These are phyloP conservation scores for Nakazawaea anatomiae DNA, from an alignment of 805 yeast genomes.

Conservation along the genomic window DNA sequence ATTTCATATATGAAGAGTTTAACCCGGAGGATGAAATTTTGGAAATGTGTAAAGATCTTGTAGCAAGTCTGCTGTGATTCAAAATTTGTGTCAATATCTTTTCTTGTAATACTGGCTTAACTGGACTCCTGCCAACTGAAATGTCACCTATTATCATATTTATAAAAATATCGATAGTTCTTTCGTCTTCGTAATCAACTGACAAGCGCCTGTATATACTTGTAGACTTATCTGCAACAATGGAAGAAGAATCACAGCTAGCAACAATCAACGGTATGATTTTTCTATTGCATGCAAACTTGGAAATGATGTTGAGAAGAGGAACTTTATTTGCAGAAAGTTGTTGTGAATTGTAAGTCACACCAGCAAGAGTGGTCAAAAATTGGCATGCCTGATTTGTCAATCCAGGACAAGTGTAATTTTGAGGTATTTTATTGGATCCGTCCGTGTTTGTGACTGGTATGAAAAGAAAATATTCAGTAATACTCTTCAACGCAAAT, in stretches of 20 bases:
- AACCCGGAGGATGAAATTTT: conserved; percentile 56
- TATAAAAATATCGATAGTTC: conserved; percentile 38
- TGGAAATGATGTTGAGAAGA: conserved; percentile 35
- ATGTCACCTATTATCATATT: conserved; percentile 47
- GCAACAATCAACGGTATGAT: conserved; percentile 56
- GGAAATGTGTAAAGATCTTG: conserved; percentile 34
- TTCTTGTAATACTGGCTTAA: conserved; percentile 46
- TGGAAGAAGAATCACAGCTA: conserved; percentile 50
- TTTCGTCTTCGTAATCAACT: conserved; percentile 45
- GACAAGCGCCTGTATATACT: conserved; percentile 42
- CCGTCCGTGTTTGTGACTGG: conserved; percentile 33
- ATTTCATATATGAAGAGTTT: conserved; percentile 41
- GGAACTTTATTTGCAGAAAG: conserved; percentile 35
- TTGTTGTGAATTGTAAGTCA: conserved; percentile 44
- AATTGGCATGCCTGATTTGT: conserved; percentile 49
- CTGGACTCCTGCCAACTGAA: conserved; percentile 42
- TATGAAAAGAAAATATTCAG: conserved; percentile 51
- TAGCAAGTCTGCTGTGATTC: conserved; percentile 47
- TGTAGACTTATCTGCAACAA: conserved; percentile 49
- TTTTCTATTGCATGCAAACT: conserved; percentile 31
- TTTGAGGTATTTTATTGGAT: conserved; percentile 35
- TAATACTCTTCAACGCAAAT: conserved; percentile 41
- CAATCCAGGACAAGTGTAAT: conserved; percentile 58
- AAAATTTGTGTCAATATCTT: conserved; percentile 49
- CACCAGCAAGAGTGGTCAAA: conserved; percentile 66